Percentiles rank a stretch among this genome's conserved stretches.
These are phyloP conservation scores for Trametes polyzona DNA, from an alignment of 1,284 basidiomycete genomes.

Conservation along the genomic window DNA sequence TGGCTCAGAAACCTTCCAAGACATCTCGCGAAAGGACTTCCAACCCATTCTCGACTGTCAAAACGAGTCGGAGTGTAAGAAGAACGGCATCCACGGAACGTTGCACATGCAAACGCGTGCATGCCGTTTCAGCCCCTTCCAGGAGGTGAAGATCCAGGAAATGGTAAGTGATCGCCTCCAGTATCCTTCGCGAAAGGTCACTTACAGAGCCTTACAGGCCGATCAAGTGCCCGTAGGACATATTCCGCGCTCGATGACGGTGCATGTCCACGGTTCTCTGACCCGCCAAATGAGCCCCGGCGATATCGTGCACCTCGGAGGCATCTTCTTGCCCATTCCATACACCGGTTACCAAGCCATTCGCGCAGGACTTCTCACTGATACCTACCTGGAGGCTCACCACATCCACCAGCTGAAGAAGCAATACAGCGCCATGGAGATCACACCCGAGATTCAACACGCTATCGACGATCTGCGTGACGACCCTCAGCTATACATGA, in stretches of 20 bases:
- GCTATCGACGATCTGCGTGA: constrained; percentile 73
- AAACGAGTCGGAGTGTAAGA: constrained; percentile 80
- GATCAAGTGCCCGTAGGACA: constrained; percentile 99
- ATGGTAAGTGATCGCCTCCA: constrained; percentile 66
- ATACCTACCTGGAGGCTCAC: constrained; percentile 96
- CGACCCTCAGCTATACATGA: constrained; percentile 85
- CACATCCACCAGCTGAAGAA: constrained; percentile 95
- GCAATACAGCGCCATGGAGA: constrained; percentile 94
- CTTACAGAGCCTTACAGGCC: constrained; percentile 58
- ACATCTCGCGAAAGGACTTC: constrained; percentile 93
- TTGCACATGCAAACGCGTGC: constrained; percentile 98
- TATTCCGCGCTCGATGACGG: constrained; percentile 97
- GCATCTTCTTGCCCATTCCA: constrained; percentile 88
- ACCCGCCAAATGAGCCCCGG: constrained; percentile 95
- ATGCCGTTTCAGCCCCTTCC: constrained; percentile 97
- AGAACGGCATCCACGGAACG: constrained; percentile 89
- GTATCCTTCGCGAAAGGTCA: background rate
- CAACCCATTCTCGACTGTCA: constrained; percentile 89
- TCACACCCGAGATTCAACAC: constrained; percentile 83
- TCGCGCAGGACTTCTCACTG: constrained; percentile 94
- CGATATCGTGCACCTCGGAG: constrained; percentile 92
- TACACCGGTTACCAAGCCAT: constrained; percentile 89
- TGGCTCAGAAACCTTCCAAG: constrained; percentile 98
- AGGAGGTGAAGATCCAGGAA: constrained; percentile 99
- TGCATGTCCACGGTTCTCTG: constrained; percentile 90